Evolutionary conservation across 1,284 basidiomycete species (phyloP).

Genomic region (Cutaneotrichosporon cutaneum): DNA sequence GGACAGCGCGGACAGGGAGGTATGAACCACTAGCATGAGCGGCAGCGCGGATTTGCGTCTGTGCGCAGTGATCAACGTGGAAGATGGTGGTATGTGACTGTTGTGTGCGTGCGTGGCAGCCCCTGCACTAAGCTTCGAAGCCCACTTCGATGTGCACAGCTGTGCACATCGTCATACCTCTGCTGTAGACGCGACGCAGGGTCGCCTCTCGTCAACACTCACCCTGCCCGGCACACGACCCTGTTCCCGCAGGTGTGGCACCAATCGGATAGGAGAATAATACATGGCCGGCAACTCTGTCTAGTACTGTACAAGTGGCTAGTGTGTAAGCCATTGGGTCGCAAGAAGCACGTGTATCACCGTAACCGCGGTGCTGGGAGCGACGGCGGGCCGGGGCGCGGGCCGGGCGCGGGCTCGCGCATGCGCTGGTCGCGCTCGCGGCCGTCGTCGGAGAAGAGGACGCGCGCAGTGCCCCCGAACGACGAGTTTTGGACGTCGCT

Average conservation of each 20-base stretch:
- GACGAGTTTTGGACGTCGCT: constrained; percentile 14
- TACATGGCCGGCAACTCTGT: no score
- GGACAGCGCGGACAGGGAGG: no score
- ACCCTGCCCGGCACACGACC: not conserved
- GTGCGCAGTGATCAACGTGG: no score
- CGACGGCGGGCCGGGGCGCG: constrained; percentile 10
- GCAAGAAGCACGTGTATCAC: not conserved
- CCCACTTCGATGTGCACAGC: no score
- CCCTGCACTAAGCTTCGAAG: no score
- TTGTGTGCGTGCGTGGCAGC: no score
- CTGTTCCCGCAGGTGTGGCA: not conserved
- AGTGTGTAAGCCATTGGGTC: not conserved
- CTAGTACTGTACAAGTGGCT: not conserved
- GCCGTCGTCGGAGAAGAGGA: constrained; percentile 41
- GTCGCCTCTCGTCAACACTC: not conserved
- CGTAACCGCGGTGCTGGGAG: constrained; percentile 7
- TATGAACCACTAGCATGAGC: no score
- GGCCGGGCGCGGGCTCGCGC: constrained; percentile 12
- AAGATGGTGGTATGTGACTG: no score
- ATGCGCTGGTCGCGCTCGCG: constrained; percentile 8
- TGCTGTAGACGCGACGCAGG: not conserved
- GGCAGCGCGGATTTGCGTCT: no score
- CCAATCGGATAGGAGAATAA: not conserved
- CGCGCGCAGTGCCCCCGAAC: constrained; percentile 37
- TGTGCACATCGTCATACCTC: no score